Evolutionary conservation across 1,284 basidiomycete genomes (phyloP), one percentile per base, ranked within the genome.

Genomic region (Irpex rosettiformis): DNA sequence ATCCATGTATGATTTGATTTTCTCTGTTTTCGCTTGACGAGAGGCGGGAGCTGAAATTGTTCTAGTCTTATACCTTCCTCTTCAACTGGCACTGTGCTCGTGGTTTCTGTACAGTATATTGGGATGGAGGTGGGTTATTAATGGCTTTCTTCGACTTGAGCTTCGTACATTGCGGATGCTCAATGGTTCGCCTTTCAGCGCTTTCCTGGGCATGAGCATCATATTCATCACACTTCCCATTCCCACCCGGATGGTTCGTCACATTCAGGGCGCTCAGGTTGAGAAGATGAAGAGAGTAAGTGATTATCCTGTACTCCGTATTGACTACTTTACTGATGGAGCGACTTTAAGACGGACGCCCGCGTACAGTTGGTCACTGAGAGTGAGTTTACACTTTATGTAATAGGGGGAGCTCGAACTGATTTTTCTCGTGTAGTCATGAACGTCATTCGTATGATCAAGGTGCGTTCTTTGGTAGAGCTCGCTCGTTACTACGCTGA

Each of bases 221-320:
- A 84, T 87, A 65, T 47, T 82, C 6, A 16, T 75, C 13, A 65
- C 79, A 52, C 76, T 86, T 58, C 85, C 85, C 1, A 58, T 86
- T 4, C 78, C 79, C 1, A 77, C 70, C 8, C 67, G 64, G 51
- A 57, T 74, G 43, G 72, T 70, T 11, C 66, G 63, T 4, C 55
- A 61, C 45, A 64, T 71, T 5, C 69, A 73, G 58, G 61, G 49
- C 3, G 63, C 70, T 4, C 70, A 75, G 55, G 58, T 57, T 6
- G 61, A 67, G 43, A 59, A 66, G 48, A 72, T 75, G 72, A 69
- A 69, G 53, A 72, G 66, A 63, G 73, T 72, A 48, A 10, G 60
- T 52, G n/a, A n/a, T n/a, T n/a, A n/a, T n/a, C n/a, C n/a, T 57
- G 57, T 33, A 10, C 30, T 40, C 28, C 27, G 28, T 28, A 37